Conservation (phyloP, 2,329 filamentous ascomycete genomes). For the Diaporthe sp. region DNA sequence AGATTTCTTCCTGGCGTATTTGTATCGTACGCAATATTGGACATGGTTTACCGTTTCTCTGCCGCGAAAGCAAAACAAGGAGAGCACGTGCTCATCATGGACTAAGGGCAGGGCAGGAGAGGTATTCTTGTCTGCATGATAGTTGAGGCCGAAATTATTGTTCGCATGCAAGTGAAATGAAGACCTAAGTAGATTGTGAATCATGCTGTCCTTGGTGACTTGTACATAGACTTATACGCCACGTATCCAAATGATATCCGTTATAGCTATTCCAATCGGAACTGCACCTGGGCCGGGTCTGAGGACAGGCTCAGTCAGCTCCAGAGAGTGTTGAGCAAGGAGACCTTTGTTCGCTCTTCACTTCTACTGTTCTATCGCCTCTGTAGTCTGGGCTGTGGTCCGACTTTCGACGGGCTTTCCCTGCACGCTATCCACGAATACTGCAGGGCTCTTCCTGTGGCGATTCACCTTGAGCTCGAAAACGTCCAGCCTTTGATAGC, state of each 20-base stretch:
- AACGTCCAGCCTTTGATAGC: constrained; percentile 42
- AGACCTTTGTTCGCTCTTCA: not conserved
- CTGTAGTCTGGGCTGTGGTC: not conserved
- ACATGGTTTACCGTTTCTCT: not conserved
- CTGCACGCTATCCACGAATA: not conserved
- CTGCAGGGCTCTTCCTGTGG: constrained; percentile 10
- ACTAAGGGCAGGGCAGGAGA: not conserved
- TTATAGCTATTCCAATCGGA: not conserved
- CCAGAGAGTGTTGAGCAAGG: not conserved
- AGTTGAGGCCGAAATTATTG: not conserved
- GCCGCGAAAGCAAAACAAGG: not conserved
- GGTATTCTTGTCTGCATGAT: no score
- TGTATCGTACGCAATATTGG: no score
- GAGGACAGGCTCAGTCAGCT: not conserved
- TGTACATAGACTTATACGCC: no score
- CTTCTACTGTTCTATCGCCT: not conserved
- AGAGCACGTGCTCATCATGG: not conserved
- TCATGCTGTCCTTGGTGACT: not conserved
- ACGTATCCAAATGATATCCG: no score
- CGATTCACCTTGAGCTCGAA: constrained; percentile 32
- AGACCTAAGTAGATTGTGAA: no score
- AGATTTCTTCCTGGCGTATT: not conserved
- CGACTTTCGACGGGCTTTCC: not conserved
- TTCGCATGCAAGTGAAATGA: not conserved
- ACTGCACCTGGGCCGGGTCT: not conserved